Conservation (phyloP, 257 asterid species). For the Avicennia marina region DNA sequence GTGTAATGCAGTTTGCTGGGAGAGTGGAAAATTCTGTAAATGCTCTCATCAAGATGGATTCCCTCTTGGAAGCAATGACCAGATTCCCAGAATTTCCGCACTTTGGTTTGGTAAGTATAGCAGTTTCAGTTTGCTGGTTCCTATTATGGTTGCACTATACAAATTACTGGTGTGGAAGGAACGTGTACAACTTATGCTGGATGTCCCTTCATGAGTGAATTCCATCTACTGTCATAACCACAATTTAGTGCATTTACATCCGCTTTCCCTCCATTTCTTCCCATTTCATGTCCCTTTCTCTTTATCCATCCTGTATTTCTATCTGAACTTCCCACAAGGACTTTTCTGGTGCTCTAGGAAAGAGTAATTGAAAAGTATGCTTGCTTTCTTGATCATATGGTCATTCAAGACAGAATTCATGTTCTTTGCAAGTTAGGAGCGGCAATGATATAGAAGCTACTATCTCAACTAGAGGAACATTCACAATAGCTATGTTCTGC, state of each 20-base stretch:
- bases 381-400: too few relatives aligned
- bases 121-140: constrained; percentile 19
- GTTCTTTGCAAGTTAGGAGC: background rate
- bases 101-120: constrained; percentile 60
- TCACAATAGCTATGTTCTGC: background rate
- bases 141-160: constrained; percentile 2
- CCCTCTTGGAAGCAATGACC: constrained; percentile 51
- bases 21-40: constrained; percentile 43
- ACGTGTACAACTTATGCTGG: constrained; percentile 10
- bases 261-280: background rate
- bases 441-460: background rate
- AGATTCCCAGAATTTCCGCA: constrained; percentile 51
- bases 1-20: constrained; percentile 42
- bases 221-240: background rate
- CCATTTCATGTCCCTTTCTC: too few relatives aligned
- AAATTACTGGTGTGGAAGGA: background rate
- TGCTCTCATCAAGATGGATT: constrained; percentile 34
- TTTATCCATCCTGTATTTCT: too few relatives aligned
- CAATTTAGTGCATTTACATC: background rate
- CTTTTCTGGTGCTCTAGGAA: too few relatives aligned
- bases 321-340: too few relatives aligned
- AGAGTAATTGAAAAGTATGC: too few relatives aligned
- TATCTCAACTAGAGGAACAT: background rate
- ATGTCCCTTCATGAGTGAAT: background rate
- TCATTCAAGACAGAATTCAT: too few relatives aligned